Base-by-base conservation (phyloP, 441 rosid genomes). In the Populus hybrid region DNA sequence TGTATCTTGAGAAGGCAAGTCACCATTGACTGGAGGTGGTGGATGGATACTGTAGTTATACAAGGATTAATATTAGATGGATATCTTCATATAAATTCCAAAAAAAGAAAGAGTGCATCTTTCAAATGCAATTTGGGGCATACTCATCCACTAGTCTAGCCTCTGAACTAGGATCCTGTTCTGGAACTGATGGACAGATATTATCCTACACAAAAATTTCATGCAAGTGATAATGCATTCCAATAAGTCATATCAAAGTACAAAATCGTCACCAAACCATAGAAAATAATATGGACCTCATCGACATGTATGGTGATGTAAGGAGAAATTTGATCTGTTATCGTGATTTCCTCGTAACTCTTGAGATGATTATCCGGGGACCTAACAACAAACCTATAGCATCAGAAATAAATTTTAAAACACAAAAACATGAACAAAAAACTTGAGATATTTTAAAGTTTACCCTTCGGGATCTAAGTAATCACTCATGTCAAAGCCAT, bases 321-420 rank as follows among this genome's bases (percentile, higher is more conserved):
- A 83, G 89, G 87, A 50, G 91, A 95, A 82, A 89, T 84, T 83
- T 94, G 98, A 86, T 93, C 97, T 86, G 83, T 69, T 67, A 92
- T 92, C 35, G 97, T 92, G 67, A 95, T 95, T 33, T 89, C 97
- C 74, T 93, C 97, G 1, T 28, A 81, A 78, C 80, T 87, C 75
- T 84, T 76, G 28, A 66, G 83, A 88, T 91, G 90, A 81, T 69
- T 75, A 84, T 92, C 90, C 9, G 81, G 84, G 35, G 79, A 85
- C 83, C 93, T 88, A 83, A 23, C 6, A 79, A 68, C 36, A 78
- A 64, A 81, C 73, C 53, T 21, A 53, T 9, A 14, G 1, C 38
- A 63, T 73, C 35, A 33, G 68, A 38, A 40, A n/a, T 31, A 28
- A 23, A 33, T 40, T 29, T 2, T 7, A 12, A 1, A 64, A 38